Evolutionary conservation across 176 grass and related monocot species (phyloP).

Genomic region (Musa schizocarpa): DNA sequence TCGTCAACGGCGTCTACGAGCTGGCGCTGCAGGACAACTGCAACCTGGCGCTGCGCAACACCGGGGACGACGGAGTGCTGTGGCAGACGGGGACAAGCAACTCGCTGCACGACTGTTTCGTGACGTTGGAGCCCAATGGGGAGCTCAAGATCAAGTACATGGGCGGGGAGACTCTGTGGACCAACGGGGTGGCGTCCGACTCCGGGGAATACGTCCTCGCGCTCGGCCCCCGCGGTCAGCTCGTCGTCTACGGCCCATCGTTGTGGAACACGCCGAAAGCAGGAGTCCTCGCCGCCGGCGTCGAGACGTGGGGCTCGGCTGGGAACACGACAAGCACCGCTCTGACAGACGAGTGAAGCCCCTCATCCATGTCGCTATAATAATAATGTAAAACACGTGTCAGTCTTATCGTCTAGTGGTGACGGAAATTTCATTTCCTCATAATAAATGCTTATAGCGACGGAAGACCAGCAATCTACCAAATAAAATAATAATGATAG

Average conservation of each 20-base stretch:
- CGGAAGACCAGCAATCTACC: no score
- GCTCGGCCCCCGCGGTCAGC: background rate
- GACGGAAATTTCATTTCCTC: no score
- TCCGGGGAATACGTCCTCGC: constrained; percentile 1
- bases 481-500: no score
- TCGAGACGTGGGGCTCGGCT: no score
- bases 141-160: constrained; percentile 6
- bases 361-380: no score
- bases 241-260: background rate
- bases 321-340: no score
- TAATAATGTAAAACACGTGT: no score
- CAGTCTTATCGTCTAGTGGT: no score
- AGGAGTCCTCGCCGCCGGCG: no score
- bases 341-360: no score
- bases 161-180: background rate
- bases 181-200: background rate
- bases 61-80: background rate
- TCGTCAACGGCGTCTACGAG: background rate
- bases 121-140: background rate
- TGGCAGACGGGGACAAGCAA: background rate
- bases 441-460: no score
- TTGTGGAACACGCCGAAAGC: background rate
- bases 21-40: background rate
- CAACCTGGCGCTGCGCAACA: background rate
- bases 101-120: background rate